phyloP scores from a whole-genome alignment of 108 stramenopile genomes.

The Skeletonema costatum region DNA sequence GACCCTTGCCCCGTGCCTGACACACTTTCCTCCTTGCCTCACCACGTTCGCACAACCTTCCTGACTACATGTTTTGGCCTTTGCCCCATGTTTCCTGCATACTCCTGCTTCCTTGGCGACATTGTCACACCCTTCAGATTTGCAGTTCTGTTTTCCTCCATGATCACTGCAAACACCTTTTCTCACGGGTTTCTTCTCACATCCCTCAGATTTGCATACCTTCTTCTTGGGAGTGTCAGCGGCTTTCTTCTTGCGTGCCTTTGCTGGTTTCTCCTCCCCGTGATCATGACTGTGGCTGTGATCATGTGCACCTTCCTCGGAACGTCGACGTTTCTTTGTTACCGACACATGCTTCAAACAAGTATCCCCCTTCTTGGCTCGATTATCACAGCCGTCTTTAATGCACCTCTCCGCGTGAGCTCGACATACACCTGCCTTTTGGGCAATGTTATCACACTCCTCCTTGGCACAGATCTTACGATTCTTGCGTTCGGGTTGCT shows the following conservation, averaged over 20 bases:
- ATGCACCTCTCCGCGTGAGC: neutral
- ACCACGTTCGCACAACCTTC: neutral
- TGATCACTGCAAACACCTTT: neutral
- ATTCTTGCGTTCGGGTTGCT: neutral
- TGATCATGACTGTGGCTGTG: neutral
- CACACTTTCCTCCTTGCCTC: constrained; percentile 16
- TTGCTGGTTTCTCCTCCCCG: neutral
- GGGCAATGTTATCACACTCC: neutral
- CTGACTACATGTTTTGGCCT: neutral
- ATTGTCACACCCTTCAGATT: neutral
- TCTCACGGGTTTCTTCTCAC: neutral
- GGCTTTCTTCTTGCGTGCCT: neutral
- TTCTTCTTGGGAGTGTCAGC: neutral
- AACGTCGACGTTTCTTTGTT: neutral
- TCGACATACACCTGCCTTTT: neutral
- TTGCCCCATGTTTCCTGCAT: constrained; percentile 1
- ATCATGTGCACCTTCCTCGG: neutral
- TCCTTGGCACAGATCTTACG: neutral
- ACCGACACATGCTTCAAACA: neutral
- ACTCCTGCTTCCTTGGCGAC: neutral
- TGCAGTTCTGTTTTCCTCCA: constrained; percentile 6
- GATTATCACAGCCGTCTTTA: constrained; percentile 11
- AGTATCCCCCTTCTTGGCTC: constrained; percentile 5
- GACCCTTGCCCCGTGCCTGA: constrained; percentile 24
- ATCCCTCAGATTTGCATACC: neutral